These are phyloP conservation scores for Starmerella roubikii DNA, from an alignment of 805 yeast species.

Conservation along the genomic window DNA sequence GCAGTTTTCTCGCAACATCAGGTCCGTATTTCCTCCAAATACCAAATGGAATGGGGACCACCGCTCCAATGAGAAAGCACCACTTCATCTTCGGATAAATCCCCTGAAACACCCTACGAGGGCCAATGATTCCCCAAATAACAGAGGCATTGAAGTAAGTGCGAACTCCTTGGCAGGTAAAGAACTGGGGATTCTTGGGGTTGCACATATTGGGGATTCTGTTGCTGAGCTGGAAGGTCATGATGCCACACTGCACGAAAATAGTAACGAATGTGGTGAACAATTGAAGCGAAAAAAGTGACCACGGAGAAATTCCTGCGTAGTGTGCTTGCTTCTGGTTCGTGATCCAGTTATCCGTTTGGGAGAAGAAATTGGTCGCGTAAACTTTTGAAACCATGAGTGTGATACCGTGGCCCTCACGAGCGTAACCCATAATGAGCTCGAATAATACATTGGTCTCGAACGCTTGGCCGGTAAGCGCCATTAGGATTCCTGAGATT, in stretches of 20 bases:
- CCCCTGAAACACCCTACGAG: conserved; percentile 35
- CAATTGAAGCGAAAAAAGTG: conserved; percentile 15
- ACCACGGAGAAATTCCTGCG: conserved; percentile 22
- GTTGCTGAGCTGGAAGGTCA: conserved; percentile 14
- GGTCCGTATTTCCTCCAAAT: conserved; percentile 6
- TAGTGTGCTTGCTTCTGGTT: conserved; percentile 46
- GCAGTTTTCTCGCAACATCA: not conserved
- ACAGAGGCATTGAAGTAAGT: conserved; percentile 39
- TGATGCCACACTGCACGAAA: conserved; percentile 15
- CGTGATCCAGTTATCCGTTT: conserved; percentile 47
- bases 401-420: conserved; percentile 43
- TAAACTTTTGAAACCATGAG: conserved; percentile 38
- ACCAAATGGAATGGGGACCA: conserved; percentile 16
- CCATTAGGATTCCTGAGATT: conserved; percentile 39
- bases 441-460: conserved; percentile 47
- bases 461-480: conserved; percentile 38
- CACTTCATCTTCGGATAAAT: conserved; percentile 48
- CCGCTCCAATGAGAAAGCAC: conserved; percentile 46
- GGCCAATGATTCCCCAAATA: conserved; percentile 49
- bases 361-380: conserved; percentile 47
- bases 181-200: conserved; percentile 27
- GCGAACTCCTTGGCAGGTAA: conserved; percentile 31
- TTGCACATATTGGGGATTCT: conserved; percentile 25
- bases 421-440: conserved; percentile 44
- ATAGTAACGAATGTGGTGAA: conserved; percentile 8